These are phyloP conservation scores for Paramecium biaurelia DNA, from an alignment of 73 alveolate genomes.

Conservation along the genomic window DNA sequence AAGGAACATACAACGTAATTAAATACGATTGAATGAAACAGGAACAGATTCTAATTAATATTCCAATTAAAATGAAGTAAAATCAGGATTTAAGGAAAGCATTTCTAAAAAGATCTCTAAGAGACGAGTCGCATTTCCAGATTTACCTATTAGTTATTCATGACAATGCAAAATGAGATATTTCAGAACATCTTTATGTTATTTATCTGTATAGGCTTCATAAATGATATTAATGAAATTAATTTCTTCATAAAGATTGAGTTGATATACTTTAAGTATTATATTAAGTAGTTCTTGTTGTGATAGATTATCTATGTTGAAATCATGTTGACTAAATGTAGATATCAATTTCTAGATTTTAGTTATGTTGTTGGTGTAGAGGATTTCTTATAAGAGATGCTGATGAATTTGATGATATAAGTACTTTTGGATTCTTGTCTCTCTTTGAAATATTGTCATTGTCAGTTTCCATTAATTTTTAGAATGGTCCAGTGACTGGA, in stretches of 20 bases:
- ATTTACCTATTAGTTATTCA: background rate
- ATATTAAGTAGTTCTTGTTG: background rate
- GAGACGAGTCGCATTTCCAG: background rate
- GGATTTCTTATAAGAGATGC: background rate
- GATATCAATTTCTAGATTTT: background rate
- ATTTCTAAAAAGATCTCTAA: constrained; percentile 8
- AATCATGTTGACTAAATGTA: background rate
- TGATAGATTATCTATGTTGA: background rate
- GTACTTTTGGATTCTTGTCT: background rate
- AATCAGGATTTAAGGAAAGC: background rate
- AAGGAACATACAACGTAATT: background rate
- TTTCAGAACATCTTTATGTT: background rate
- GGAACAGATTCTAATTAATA: background rate
- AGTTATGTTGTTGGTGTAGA: background rate
- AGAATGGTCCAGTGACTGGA: background rate
- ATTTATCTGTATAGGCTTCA: background rate
- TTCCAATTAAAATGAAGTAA: background rate
- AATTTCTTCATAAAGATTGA: background rate
- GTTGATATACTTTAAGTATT: background rate
- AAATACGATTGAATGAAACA: background rate
- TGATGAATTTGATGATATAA: background rate
- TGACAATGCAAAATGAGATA: background rate
- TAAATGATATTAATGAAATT: background rate
- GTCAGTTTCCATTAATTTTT: background rate
- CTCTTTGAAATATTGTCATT: background rate